These are phyloP conservation scores for Trametes sanguinea DNA, from an alignment of 768 basidiomycete species.

Conservation along the genomic window DNA sequence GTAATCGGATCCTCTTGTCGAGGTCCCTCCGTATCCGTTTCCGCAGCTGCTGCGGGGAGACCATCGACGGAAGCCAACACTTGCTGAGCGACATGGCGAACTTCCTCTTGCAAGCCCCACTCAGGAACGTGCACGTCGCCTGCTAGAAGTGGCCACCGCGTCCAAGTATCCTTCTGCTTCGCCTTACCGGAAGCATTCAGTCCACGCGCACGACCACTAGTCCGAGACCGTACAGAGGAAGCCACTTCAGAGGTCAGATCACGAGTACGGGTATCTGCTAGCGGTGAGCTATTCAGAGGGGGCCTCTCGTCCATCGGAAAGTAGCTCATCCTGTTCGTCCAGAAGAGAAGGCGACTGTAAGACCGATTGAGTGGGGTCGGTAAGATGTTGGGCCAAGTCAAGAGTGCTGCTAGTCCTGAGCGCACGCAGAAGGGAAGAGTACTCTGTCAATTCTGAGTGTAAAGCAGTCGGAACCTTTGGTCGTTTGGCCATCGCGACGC, in stretches of 20 bases:
- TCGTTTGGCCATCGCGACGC: slow-evolving; percentile 40
- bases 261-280: slow-evolving; percentile 4
- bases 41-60: neutral
- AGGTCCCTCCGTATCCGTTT: neutral
- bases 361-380: slow-evolving; percentile 28
- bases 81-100: slow-evolving; percentile 48
- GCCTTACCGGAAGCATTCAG: slow-evolving; percentile 29
- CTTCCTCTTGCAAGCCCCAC: slow-evolving; percentile 72
- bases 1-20: slow-evolving; percentile 21
- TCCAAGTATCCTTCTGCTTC: slow-evolving; percentile 55
- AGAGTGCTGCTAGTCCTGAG: slow-evolving; percentile 58
- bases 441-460: slow-evolving; percentile 68
- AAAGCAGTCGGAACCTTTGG: slow-evolving; percentile 51
- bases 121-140: slow-evolving; percentile 66
- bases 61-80: slow-evolving; percentile 28
- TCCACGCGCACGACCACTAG: slow-evolving; percentile 6
- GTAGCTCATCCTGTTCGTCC: neutral
- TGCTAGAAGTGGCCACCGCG: slow-evolving; percentile 71
- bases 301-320: slow-evolving; percentile 12
- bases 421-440: slow-evolving; percentile 64
- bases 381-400: slow-evolving; percentile 58
- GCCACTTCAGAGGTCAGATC: neutral
- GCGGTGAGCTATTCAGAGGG: neutral
- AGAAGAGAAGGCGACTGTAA: neutral
- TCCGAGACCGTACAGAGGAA: neutral